A percentile compares a stretch with the other conserved stretches of the same genome.
These are phyloP conservation scores for Aspergillus amoenus DNA, from an alignment of 2,329 filamentous ascomycete species.

Conservation along the genomic window DNA sequence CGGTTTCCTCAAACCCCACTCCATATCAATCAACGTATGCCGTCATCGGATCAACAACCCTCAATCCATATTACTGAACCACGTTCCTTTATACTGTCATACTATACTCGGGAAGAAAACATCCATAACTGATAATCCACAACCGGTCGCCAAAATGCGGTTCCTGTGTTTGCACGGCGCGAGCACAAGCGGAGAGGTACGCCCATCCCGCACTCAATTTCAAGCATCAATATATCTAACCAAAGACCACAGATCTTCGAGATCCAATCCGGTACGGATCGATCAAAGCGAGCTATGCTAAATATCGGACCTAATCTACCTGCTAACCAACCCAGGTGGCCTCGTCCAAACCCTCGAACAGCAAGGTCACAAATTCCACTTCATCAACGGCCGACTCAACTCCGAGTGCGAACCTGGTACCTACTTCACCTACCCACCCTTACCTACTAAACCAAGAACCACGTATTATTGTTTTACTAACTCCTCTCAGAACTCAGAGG, in stretches of 20 bases:
- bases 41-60: slow-evolving; percentile 3
- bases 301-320: background rate
- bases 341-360: slow-evolving; percentile 26
- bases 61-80: background rate
- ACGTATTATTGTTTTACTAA: background rate
- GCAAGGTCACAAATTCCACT: slow-evolving; percentile 30
- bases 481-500: slow-evolving; percentile 27
- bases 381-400: slow-evolving; percentile 27
- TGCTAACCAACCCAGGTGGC: slow-evolving; percentile 24
- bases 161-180: slow-evolving; percentile 35
- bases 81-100: background rate
- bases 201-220: background rate
- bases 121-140: background rate
- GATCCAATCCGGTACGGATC: slow-evolving; percentile 29
- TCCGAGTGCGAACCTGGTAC: slow-evolving; percentile 29
- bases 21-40: slow-evolving; percentile 1
- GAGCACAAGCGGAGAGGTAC: slow-evolving; percentile 33
- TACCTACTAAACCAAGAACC: background rate
- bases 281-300: background rate
- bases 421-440: slow-evolving; percentile 4
- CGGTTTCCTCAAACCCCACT: background rate
- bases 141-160: slow-evolving; percentile 22
- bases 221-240: background rate
- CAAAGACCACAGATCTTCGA: slow-evolving; percentile 31
- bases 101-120: background rate